A percentile compares a stretch with the other conserved stretches of the same genome.
These are phyloP conservation scores for Plantago elongata DNA, from an alignment of 257 asterid species.

Conservation along the genomic window DNA sequence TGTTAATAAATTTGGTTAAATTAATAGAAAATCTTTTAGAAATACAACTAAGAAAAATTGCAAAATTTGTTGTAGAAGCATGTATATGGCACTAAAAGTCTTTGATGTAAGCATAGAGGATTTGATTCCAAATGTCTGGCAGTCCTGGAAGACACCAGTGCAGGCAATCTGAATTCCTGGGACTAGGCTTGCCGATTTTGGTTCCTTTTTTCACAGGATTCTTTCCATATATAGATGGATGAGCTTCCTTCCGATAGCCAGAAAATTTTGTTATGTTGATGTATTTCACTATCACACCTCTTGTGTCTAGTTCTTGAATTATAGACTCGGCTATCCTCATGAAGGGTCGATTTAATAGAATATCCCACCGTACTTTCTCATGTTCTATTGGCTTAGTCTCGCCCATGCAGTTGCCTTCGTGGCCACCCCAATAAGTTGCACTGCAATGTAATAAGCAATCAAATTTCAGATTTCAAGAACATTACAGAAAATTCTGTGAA, in stretches of 20 bases:
- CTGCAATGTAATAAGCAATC: background rate
- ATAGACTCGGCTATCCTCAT: slow-evolving; percentile 4
- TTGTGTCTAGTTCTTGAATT: background rate
- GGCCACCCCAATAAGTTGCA: background rate
- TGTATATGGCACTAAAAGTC: background rate
- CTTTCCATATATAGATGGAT: slow-evolving; percentile 29
- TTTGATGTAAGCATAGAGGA: slow-evolving; percentile 27
- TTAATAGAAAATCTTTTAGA: background rate
- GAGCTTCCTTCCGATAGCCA: slow-evolving; percentile 33
- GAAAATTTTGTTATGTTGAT: slow-evolving; percentile 32
- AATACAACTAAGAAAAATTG: background rate
- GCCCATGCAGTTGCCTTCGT: background rate
- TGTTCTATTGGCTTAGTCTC: background rate
- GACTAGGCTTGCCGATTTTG: slow-evolving; percentile 2
- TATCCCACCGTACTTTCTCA: background rate
- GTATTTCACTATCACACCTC: slow-evolving; percentile 11
- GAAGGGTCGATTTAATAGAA: background rate
- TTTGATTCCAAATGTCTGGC: slow-evolving; percentile 34
- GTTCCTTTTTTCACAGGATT: background rate
- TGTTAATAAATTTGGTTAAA: no score
- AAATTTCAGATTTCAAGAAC: background rate
- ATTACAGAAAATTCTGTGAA: background rate
- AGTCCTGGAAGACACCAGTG: slow-evolving; percentile 45
- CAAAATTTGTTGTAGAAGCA: background rate
- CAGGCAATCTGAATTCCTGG: slow-evolving; percentile 25